Evolutionary conservation across 2,329 filamentous ascomycete species (phyloP), one percentile per base, ranked within the genome.

Genomic region (Bipolaris sorokiniana): DNA sequence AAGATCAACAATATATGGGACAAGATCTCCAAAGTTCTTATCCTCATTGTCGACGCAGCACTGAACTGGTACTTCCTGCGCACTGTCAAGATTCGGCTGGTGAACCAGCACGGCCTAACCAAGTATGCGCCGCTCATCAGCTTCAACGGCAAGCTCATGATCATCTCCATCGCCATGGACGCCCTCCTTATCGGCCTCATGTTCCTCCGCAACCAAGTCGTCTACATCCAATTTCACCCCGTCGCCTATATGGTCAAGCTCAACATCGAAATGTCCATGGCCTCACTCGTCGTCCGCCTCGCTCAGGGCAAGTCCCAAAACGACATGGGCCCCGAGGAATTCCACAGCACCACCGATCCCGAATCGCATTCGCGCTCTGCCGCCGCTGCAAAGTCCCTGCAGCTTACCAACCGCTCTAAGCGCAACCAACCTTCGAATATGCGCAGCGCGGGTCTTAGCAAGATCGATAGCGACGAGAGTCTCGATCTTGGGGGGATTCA

Each of bases 41-140:
- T 84, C 58, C 67, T 84, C 2, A 47, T 83, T 1, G 75, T 84
- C 6, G 83, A 86, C 54, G 81, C 76, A 1, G 69, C 64, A 0
- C 76, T 86, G n/a, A 86, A 85, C 55, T 80, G 75, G 67, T 84
- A 83, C 60, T 86, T 86, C 62, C 72, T 85, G 2, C 64, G 63
- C 13, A 78, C 71, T 3, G 77, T 80, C 20, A 74, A 76, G 54
- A 62, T 65, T 7, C 68, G 75, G 3, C 71, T 81, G 2, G 70
- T 81, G 1, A 56, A 68, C 7, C 69, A 76, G 54, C 67, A 74
- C 48, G 78, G 78, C 0, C 66, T 80, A 7, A 69, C 65, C 7
- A 81, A 81, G 59, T 80, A 80, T 51, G 54, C 71, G 45, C 72
- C 71, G 0, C 65, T 80, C 3, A 73, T 79, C 1, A 67, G 68